These are phyloP conservation scores for Trichoderma breve DNA, from an alignment of 2,329 filamentous ascomycete species.

Conservation along the genomic window DNA sequence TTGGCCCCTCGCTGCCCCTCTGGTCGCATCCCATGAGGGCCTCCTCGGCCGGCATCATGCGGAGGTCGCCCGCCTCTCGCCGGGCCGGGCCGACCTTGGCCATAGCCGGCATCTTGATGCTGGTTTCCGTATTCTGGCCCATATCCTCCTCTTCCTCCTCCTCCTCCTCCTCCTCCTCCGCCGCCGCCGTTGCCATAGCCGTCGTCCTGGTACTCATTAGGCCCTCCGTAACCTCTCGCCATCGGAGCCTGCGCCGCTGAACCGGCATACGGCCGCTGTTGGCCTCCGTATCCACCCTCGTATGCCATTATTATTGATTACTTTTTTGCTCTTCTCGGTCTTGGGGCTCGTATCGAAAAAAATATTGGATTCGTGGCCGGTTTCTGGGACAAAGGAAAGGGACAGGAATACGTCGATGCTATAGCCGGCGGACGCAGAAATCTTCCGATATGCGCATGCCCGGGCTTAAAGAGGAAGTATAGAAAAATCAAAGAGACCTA, in stretches of 20 bases:
- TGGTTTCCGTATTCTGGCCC: slow-evolving; percentile 41
- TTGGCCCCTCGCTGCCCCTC: slow-evolving; percentile 38
- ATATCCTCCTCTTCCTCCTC: slow-evolving; percentile 23
- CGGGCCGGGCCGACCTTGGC: slow-evolving; percentile 41
- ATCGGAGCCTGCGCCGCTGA: slow-evolving; percentile 42
- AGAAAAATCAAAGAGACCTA: not conserved
- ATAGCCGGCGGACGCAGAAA: not conserved
- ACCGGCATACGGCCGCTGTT: slow-evolving; percentile 50
- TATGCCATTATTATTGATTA: slow-evolving; percentile 46
- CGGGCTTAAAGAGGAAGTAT: not conserved
- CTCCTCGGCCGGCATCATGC: slow-evolving; percentile 45
- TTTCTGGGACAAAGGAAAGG: not conserved
- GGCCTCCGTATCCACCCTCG: slow-evolving; percentile 45
- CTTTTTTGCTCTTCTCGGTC: not conserved
- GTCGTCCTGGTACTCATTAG: slow-evolving; percentile 45
- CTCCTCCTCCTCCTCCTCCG: slow-evolving; percentile 18
- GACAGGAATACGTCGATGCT: not conserved
- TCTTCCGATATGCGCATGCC: not conserved
- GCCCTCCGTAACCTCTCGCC: slow-evolving; percentile 37
- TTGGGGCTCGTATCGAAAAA: not conserved
- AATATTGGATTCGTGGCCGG: not conserved
- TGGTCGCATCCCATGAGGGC: slow-evolving; percentile 34
- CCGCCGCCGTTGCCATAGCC: slow-evolving; percentile 45
- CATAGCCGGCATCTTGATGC: slow-evolving; percentile 47
- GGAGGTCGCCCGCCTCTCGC: slow-evolving; percentile 42